Conservation (phyloP, 2,329 filamentous ascomycete genomes). For the Ophiocordyceps australis region DNA sequence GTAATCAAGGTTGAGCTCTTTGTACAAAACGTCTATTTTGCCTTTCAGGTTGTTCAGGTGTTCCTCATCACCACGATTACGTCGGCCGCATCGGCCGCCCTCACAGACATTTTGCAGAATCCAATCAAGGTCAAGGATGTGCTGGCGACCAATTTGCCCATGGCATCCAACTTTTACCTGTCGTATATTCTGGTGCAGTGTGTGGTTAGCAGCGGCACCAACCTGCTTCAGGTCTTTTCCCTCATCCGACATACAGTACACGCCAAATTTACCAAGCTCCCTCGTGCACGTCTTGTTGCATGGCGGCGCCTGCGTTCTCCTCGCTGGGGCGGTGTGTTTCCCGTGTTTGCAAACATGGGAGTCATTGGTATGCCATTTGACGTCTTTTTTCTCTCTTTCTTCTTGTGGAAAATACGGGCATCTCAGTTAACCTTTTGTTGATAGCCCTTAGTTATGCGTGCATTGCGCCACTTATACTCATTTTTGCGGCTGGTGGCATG, state of each 20-base stretch:
- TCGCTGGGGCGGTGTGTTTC: constrained; percentile 71
- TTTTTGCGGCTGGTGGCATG: constrained; percentile 65
- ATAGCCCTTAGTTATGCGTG: constrained; percentile 68
- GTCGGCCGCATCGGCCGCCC: constrained; percentile 59
- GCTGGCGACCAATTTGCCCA: constrained; percentile 58
- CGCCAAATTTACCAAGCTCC: constrained; percentile 58
- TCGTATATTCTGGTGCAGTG: constrained; percentile 89
- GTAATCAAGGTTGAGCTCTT: constrained; percentile 67
- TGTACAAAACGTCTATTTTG: constrained; percentile 82
- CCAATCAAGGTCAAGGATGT: constrained; percentile 44
- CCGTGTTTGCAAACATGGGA: constrained; percentile 63
- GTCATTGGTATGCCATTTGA: constrained; percentile 49
- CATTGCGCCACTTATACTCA: constrained; percentile 71
- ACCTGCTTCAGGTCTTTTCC: constrained; percentile 53
- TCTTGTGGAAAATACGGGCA: too few species aligned
- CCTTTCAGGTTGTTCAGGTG: constrained; percentile 78
- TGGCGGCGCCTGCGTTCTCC: constrained; percentile 59
- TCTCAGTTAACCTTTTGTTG: too few species aligned
- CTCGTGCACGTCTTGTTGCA: constrained; percentile 60
- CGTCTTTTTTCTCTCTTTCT: neutral
- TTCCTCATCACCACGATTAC: constrained; percentile 76
- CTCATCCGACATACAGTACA: constrained; percentile 39
- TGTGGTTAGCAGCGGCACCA: constrained; percentile 55
- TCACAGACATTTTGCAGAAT: constrained; percentile 40
- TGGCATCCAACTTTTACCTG: constrained; percentile 84